These are phyloP conservation scores for Leucocoprinus leucothites DNA, from an alignment of 768 basidiomycete species.

Conservation along the genomic window DNA sequence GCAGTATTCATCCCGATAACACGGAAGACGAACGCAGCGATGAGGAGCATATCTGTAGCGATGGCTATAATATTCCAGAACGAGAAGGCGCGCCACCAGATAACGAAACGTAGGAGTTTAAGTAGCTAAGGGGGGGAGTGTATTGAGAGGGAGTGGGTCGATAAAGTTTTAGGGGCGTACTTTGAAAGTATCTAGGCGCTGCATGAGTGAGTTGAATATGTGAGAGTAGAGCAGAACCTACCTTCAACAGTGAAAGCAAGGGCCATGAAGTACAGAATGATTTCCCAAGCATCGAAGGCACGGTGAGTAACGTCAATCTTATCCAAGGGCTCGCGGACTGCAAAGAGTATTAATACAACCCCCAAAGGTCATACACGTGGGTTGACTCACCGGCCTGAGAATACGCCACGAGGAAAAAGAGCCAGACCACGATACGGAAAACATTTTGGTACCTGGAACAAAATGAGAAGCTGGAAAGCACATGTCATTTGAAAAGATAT, in stretches of 20 bases:
- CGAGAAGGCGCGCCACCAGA: constrained; percentile 69
- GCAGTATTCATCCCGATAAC: constrained; percentile 48
- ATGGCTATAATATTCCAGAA: constrained; percentile 77
- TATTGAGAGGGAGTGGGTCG: not conserved
- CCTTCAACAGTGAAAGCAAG: constrained; percentile 81
- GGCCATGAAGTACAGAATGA: constrained; percentile 73
- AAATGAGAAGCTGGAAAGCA: constrained; percentile 1
- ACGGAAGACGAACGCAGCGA: constrained; percentile 74
- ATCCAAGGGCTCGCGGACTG: constrained; percentile 78
- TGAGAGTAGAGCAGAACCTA: constrained; percentile 25
- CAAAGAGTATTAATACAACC: not conserved
- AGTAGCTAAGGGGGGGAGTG: constrained; percentile 48
- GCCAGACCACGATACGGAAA: constrained; percentile 74
- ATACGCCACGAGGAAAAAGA: constrained; percentile 75
- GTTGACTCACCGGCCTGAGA: constrained; percentile 70
- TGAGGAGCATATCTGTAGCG: constrained; percentile 68
- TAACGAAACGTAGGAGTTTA: constrained; percentile 69
- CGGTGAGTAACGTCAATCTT: constrained; percentile 51
- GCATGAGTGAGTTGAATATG: not conserved
- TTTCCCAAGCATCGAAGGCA: constrained; percentile 78
- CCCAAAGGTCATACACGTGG: not conserved
- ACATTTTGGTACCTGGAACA: constrained; percentile 74
- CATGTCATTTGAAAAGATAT: not conserved
- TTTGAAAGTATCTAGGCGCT: constrained; percentile 49
- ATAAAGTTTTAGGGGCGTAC: constrained; percentile 24